Percentiles rank a stretch among this genome's conserved stretches.
These are phyloP conservation scores for Theileria orientalis DNA, from an alignment of 169 alveolate genomes.

Conservation along the genomic window DNA sequence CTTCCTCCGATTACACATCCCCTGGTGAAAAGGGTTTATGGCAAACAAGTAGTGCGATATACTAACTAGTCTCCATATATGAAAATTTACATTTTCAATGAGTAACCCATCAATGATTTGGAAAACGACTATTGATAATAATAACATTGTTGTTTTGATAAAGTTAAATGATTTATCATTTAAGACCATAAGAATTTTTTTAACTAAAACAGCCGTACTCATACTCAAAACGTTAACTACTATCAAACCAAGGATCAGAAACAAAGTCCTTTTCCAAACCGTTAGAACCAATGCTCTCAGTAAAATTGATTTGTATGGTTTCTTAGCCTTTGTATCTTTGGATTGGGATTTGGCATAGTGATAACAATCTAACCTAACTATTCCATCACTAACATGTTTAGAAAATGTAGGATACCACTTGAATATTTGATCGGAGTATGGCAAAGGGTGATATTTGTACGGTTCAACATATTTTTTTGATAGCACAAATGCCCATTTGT, in stretches of 20 bases:
- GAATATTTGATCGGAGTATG: conserved; percentile 30
- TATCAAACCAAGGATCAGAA: conserved; percentile 17
- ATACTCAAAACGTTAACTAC: conserved; percentile 10
- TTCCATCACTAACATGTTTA: no score
- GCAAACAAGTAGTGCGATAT: conserved; percentile 28
- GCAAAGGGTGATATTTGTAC: conserved; percentile 20
- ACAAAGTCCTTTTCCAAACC: conserved; percentile 14
- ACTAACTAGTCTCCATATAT: conserved; percentile 23
- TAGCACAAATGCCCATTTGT: conserved; percentile 1
- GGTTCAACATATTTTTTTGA: conserved; percentile 17
- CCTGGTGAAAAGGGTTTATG: conserved; percentile 52
- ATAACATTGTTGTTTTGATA: neutral
- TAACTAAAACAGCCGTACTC: conserved; percentile 11
- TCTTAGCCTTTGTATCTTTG: neutral
- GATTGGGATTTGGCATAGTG: neutral
- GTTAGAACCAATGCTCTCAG: conserved; percentile 29
- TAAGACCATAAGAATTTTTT: neutral
- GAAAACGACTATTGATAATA: conserved; percentile 1
- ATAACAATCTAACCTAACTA: conserved; percentile 35
- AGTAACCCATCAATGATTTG: conserved; percentile 15
- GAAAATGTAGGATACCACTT: conserved; percentile 46
- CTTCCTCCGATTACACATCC: conserved; percentile 40
- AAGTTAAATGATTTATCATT: neutral
- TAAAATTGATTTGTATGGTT: neutral
- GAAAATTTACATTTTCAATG: conserved; percentile 30